These are phyloP conservation scores for Urtica urens DNA, from an alignment of 306 rosid species.

Conservation along the genomic window DNA sequence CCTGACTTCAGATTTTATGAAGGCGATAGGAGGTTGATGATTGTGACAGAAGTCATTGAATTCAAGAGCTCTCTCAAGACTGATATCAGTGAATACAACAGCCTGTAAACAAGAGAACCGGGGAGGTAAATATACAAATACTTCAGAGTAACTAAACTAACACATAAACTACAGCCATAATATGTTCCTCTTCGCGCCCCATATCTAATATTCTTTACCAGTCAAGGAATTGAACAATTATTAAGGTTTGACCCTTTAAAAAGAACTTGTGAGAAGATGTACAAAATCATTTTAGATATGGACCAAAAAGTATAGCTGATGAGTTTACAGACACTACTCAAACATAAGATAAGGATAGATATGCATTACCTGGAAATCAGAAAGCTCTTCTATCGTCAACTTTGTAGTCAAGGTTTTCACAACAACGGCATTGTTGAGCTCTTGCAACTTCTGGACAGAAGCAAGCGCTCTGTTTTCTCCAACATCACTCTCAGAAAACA, in stretches of 20 bases:
- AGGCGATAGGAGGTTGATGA: conserved; percentile 82
- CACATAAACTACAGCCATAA: neutral
- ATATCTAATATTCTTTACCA: neutral
- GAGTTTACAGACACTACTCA: neutral
- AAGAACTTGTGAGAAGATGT: neutral
- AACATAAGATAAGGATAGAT: too few relatives aligned
- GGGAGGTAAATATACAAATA: neutral
- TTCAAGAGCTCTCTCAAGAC: conserved; percentile 54
- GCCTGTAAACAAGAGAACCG: conserved; percentile 39
- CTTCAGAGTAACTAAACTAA: neutral
- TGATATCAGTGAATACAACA: conserved; percentile 66
- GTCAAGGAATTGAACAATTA: neutral
- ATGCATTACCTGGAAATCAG: conserved; percentile 52
- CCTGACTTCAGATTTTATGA: conserved; percentile 80
- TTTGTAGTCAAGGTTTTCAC: conserved; percentile 43
- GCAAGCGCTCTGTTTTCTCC: conserved; percentile 73
- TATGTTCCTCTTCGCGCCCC: neutral
- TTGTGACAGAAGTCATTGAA: conserved; percentile 65
- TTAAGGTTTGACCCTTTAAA: neutral
- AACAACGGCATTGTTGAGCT: conserved; percentile 72
- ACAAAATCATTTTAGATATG: neutral
- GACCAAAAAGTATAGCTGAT: neutral
- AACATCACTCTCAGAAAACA: conserved; percentile 48
- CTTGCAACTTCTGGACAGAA: conserved; percentile 78
- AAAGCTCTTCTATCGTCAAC: conserved; percentile 53